These are phyloP conservation scores for Gossypium thurberi DNA, from an alignment of 345 rosid species.

Conservation along the genomic window DNA sequence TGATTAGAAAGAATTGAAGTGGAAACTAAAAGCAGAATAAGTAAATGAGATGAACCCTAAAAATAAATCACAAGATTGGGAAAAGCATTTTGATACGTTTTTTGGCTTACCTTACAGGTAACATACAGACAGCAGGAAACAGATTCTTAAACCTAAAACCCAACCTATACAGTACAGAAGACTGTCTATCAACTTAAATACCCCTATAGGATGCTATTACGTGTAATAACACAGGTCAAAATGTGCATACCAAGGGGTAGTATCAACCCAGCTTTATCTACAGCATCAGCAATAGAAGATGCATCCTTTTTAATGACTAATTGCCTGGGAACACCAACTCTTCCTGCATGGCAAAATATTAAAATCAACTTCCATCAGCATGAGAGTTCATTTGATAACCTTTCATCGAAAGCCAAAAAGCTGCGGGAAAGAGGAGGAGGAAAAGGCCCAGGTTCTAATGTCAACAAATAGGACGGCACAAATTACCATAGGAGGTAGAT, in stretches of 20 bases:
- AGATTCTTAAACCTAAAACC: neutral
- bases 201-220: neutral
- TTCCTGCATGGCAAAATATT: conserved; percentile 33
- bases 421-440: neutral
- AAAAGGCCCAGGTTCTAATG: neutral
- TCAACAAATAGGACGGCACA: neutral
- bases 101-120: neutral
- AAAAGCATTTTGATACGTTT: neutral
- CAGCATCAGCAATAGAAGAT: conserved; percentile 54
- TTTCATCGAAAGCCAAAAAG: neutral
- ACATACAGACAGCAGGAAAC: neutral
- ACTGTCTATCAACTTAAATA: neutral
- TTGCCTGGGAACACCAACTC: conserved; percentile 61
- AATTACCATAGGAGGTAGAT: conserved; percentile 43
- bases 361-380: neutral
- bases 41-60: neutral
- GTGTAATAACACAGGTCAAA: neutral
- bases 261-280: conserved; percentile 49
- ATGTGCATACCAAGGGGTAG: conserved; percentile 51
- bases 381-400: neutral
- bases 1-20: neutral
- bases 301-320: conserved; percentile 60
- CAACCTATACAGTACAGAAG: neutral
- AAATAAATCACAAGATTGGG: neutral
- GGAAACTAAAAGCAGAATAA: neutral